phyloP scores from a whole-genome alignment of 2,329 filamentous ascomycete species.

The Xylaria sp. region DNA sequence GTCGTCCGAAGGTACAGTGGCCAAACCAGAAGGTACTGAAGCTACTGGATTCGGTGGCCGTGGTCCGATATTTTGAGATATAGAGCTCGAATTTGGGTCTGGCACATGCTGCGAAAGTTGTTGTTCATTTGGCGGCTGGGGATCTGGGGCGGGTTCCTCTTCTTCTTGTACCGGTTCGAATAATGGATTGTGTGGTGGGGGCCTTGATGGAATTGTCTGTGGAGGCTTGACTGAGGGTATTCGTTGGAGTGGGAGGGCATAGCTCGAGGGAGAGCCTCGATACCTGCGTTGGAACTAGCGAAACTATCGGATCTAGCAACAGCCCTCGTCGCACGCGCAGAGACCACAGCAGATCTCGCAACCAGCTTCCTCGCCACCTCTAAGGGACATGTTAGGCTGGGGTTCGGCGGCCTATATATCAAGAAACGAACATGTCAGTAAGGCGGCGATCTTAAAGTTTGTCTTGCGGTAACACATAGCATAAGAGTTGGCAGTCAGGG shows the following conservation, averaged over 20 bases:
- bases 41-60: too few relatives aligned
- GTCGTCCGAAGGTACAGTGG: too few relatives aligned
- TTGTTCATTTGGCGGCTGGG: background rate
- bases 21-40: too few relatives aligned
- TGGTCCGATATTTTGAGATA: too few relatives aligned
- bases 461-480: background rate
- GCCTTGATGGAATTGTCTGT: background rate
- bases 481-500: background rate
- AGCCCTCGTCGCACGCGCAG: conserved; percentile 57
- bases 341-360: conserved; percentile 60
- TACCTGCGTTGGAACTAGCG: too few relatives aligned
- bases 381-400: conserved; percentile 57
- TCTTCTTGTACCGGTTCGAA: too few relatives aligned
- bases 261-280: too few relatives aligned
- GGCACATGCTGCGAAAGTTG: background rate
- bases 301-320: conserved; percentile 51
- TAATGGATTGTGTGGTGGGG: too few relatives aligned
- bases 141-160: too few relatives aligned
- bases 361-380: conserved; percentile 59
- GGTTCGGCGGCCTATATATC: conserved; percentile 52
- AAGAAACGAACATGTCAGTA: conserved; percentile 15
- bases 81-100: too few relatives aligned
- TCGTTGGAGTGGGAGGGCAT: too few relatives aligned
- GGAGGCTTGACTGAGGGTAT: background rate
- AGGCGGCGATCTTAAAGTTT: background rate